Evolutionary conservation across 768 basidiomycete species (phyloP), one percentile per base, ranked within the genome.

Genomic region (Kwoniella heveanensis): DNA sequence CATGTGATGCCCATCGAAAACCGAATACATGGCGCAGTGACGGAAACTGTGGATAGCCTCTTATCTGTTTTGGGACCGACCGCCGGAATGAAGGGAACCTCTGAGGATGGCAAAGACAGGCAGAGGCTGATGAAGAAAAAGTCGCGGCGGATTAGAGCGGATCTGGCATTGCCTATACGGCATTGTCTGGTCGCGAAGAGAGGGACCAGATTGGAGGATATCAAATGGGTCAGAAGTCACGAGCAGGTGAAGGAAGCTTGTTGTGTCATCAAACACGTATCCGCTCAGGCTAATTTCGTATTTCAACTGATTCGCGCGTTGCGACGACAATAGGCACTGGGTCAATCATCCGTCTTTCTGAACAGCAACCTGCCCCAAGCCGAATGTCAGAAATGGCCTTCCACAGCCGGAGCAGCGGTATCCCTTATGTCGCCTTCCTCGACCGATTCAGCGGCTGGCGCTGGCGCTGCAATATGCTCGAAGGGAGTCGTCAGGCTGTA

Each of bases 1-100:
- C 67, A 69, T 21, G 74, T 80, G 51, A 53, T 80, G 39, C 79
- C 79, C 2, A 48, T 80, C 17, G 67, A 78, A 46, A 80, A 80
- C 48, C 73, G 74, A 22, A 68, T 80, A 22, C 72, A 76, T 27
- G 79, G 79, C n/a, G 59, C 56, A 27, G 79, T 80, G 0, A 68
- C 66, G 15, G 77, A 80, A 24, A 76, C 79, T 3, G 50, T 80
- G 39, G 64, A 71, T 25, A 69, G 67, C 26, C 37, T 79, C 8
- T 51, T 76, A 47, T 65, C 54, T 6, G 51, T 48, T 22, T 17
- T 64, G 15, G 13, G 27, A 30, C 30, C 52, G n/a, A 12, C 5
- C 5, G 32, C 13, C 13, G 49, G 13, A 2, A 32, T n/a, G n/a
- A n/a, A n/a, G n/a, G n/a, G n/a, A n/a, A n/a, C n/a, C n/a, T n/a